Base-by-base conservation (phyloP, 768 basidiomycete species). In the Dendrothele bispora region DNA sequence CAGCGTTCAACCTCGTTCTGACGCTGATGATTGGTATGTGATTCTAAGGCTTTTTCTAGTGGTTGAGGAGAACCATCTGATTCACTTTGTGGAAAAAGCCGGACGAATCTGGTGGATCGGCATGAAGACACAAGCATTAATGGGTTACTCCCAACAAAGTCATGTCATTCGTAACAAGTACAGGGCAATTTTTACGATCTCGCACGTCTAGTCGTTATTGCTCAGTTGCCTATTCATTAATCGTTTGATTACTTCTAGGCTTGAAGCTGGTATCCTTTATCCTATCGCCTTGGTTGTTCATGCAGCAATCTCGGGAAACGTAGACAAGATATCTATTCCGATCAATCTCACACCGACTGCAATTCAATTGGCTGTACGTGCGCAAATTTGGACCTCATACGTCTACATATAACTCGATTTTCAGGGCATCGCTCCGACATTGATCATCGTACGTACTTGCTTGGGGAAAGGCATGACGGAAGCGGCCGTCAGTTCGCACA, bases 21-120 rank as follows among this genome's bases (percentile, higher is more conserved):
- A 39, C 39, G 11, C n/a, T 39, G 6, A 39, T 39, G 39, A 39
- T 39, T 39, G 39, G 39, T 39, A 5, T 39, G 39, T 39, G 39
- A n/a, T n/a, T 39, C 11, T 11, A 39, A 5, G 11, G 8, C 20
- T n/a, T 21, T 39, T 20, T 21, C 6, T 10, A 21, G 5, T 10
- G 22, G 22, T 20, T 25, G 22, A 18, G 20, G 5, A 14, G 10
- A 8, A 7, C 26, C 21, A n/a, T 22, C n/a, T n/a, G n/a, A n/a
- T n/a, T n/a, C n/a, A n/a, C n/a, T n/a, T n/a, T n/a, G n/a, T n/a
- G n/a, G n/a, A n/a, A n/a, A n/a, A n/a, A 39, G 39, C 39, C n/a
- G 39, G 39, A 22, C 39, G 39, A 12, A 39, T 39, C n/a, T 39
- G 39, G 39, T 39, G 39, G 39, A 8, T 39, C 5, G 39, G 6